Evolutionary conservation across 108 stramenopile species (phyloP), one percentile per base, ranked within the genome.

Genomic region (Skeletonema costatum): DNA sequence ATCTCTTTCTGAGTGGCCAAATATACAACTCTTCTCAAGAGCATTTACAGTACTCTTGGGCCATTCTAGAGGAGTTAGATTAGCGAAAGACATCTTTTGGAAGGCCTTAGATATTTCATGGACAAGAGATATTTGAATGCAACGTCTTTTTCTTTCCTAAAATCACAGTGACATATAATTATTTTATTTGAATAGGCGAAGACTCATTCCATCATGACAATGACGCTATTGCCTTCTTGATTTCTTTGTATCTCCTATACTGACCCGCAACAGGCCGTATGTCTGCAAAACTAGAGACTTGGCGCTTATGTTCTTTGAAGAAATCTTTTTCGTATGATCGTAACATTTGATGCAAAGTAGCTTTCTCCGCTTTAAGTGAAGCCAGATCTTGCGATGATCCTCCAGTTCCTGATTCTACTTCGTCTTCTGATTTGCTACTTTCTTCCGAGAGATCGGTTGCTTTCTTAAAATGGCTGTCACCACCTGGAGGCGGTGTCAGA

Each of bases 211-310:
- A 21, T 53, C 53, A 56, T 0, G 53, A 56, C 2, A 85, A 25
- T 14, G 83, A 80, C 12, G 90, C 87, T 60, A 96, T 96, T 12
- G 90, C 87, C 71, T 85, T 92, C 65, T 97, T 97, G 60, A 97
- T 94, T 73, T 97, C 96, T 82, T 97, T 97, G 84, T 95, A 97
- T 44, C 93, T 83, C 61, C 93, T 88, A 85, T 95, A 97, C 63
- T 94, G 91, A 56, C 84, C 81, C n/a, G 96, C 96, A 13, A 97
- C 93, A n/a, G 96, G 96, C 46, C 87, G 77, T 56, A 97, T 97
- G 74, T 97, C 96, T 9, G 86, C 83, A 79, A 92, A 97, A 72
- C 93, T 93, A 21, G 91, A 92, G 3, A 97, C 96, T 67, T 97
- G 96, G 3, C 96, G 84, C 35, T 89, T 85, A 66, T 97, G 87